Evolutionary conservation across 257 asterid species (phyloP), one percentile per base, ranked within the genome.

Genomic region (Ilex asprella): DNA sequence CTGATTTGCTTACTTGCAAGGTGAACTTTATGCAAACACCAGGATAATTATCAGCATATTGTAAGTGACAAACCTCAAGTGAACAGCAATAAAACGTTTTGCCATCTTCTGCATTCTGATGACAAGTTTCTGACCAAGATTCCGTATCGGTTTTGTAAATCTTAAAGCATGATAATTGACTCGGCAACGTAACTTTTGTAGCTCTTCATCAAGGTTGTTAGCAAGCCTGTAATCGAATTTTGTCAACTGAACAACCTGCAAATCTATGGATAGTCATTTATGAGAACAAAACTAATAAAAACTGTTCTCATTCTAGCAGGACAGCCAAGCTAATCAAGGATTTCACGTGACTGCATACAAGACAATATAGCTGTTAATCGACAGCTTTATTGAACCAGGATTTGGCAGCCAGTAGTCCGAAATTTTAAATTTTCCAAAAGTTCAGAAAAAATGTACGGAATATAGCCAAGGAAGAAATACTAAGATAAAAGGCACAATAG

Each of bases 211-310:
- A 46, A 89, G 94, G 73, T 93, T 92, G 61, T 76, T 93, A 49
- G 97, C 74, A 57, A 93, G 97, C 79, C 99, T 85, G 75, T 93
- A 93, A 71, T 93, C 99, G 51, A 93, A 93, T 82, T 93, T 93
- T 63, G 97, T 93, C 90, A 93, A 65, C 90, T 93, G 97, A 84
- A 93, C 73, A 72, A 89, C 99, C 99, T 93, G 97, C 79, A 78
- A 52, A 66, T 60, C 49, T 60, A 61, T 69, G 31, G 55, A 61
- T 7, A 15, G 2, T 10, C n/a, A 7, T 15, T 53, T 10, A 46
- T 10, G 52, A 46, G 13, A 46, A 46, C 52, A 46, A 46, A 46
- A 46, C 52, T 11, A 12, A 10, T 41, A 41, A 11, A 41, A 41
- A 11, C 7, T 0, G 47, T 41, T 41, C 47, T 1, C 47, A 11